These are phyloP conservation scores for Hibiscus tridactylites DNA, from an alignment of 345 rosid genomes.

Conservation along the genomic window DNA sequence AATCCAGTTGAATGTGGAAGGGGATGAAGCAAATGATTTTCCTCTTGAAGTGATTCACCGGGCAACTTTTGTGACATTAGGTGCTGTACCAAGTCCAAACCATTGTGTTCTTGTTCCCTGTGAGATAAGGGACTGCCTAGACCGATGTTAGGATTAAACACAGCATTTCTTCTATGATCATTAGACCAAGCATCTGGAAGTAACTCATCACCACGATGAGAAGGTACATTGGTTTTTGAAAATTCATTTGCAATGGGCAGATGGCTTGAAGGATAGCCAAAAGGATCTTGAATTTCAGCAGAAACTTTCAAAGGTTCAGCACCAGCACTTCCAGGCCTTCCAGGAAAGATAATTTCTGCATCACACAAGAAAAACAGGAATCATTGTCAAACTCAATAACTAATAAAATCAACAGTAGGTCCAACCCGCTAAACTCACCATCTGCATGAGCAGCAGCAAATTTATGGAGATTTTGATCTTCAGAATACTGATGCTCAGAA, in stretches of 20 bases:
- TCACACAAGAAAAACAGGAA: conserved; percentile 7
- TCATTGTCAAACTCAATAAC: background rate
- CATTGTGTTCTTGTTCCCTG: conserved; percentile 27
- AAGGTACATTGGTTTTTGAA: conserved; percentile 16
- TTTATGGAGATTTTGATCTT: conserved; percentile 22
- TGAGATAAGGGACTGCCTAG: conserved; percentile 24
- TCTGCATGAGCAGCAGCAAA: conserved; percentile 34
- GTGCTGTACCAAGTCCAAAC: conserved; percentile 29
- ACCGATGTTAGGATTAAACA: conserved; percentile 16
- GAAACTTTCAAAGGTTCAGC: conserved; percentile 15
- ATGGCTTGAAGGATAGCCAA: conserved; percentile 18
- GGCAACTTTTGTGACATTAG: conserved; percentile 27
- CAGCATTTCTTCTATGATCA: conserved; percentile 21
- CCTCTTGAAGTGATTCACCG: conserved; percentile 29
- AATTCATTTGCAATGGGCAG: conserved; percentile 28
- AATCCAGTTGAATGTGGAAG: conserved; percentile 21
- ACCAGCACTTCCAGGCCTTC: conserved; percentile 35
- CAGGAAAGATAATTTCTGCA: conserved; percentile 47
- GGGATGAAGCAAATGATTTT: conserved; percentile 16
- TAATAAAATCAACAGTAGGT: conserved; percentile 13
- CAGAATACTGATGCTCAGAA: conserved; percentile 11
- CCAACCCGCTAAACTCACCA: conserved; percentile 22
- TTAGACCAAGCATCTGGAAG: conserved; percentile 33
- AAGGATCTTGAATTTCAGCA: conserved; percentile 22
- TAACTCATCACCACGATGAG: conserved; percentile 39